Percentiles rank a stretch among this genome's conserved stretches.
Evolutionary conservation across 2,329 filamentous ascomycete species (phyloP).

Genomic region (Colletotrichum tofieldiae): DNA sequence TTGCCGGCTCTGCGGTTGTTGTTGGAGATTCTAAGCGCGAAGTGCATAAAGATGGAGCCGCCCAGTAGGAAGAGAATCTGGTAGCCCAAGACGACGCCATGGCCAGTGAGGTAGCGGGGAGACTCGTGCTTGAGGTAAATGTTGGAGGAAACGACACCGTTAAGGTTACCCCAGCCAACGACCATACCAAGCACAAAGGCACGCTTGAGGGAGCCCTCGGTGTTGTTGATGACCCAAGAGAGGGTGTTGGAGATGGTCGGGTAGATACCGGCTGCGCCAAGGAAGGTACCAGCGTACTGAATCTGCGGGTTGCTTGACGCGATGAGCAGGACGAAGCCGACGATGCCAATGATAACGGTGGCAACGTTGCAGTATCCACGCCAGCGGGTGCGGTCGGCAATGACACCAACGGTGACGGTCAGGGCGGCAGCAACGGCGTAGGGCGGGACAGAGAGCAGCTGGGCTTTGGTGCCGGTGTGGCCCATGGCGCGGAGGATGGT

Average conservation of each 20-base stretch:
- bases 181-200: conserved; percentile 81
- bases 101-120: conserved; percentile 62
- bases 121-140: conserved; percentile 66
- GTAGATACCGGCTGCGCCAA: conserved; percentile 81
- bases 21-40: conserved; percentile 73
- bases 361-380: conserved; percentile 79
- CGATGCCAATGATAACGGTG: conserved; percentile 72
- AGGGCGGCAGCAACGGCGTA: conserved; percentile 74
- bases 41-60: conserved; percentile 74
- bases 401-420: conserved; percentile 75
- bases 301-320: conserved; percentile 66
- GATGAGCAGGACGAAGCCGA: conserved; percentile 78
- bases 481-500: conserved; percentile 65
- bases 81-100: conserved; percentile 76
- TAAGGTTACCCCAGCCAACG: conserved; percentile 85
- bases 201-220: conserved; percentile 74
- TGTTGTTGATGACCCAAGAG: conserved; percentile 80
- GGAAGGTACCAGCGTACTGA: conserved; percentile 79
- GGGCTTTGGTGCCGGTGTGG: conserved; percentile 56
- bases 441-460: conserved; percentile 72
- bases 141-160: conserved; percentile 78
- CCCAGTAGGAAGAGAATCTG: conserved; percentile 74
- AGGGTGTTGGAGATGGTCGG: conserved; percentile 80
- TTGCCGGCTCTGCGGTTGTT: conserved; percentile 68
- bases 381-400: conserved; percentile 75